Evolutionary conservation across 441 rosid species (phyloP), one percentile per base, ranked within the genome.

Genomic region (Capsella rubella): DNA sequence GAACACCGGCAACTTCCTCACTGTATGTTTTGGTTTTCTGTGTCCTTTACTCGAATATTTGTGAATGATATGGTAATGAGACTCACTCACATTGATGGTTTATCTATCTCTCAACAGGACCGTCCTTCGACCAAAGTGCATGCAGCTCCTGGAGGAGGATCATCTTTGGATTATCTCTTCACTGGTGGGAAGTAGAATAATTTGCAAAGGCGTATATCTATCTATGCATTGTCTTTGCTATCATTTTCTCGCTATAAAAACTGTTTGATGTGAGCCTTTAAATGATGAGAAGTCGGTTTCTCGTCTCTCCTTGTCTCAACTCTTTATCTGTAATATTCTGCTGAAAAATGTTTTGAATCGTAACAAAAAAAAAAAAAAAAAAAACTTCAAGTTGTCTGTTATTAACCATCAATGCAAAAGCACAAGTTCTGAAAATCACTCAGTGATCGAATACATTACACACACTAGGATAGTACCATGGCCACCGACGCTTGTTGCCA

Each of bases 71-170:
- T 21, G 25, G 55, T 59, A 28, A 15, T 43, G 60, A 40, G 16
- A 9, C 45, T 73, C 10, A 9, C 29, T 31, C 6, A 16, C 10
- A 51, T 21, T 65, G 9, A 28, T 18, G 62, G 2, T 9, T 21
- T 13, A 1, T 35, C 7, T 49, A 9, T 67, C 49, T 56, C 12
- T 79, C 78, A 1, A 21, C 90, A 93, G 98, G 98, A 89, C 49
- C 98, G 98, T 16, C 97, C 97, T 39, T 90, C 98, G 27, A 93
- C 97, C 63, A 91, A 93, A 80, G 98, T 93, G 67, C 97, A 93
- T 75, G 79, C 97, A 58, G 97, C 94, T 64, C 97, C 98, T 7
- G 97, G 97, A 49, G 98, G 98, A 45, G 97, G 97, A 81, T 93
- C 97, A 34, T 93, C 97, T 4, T 76, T 93, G 69, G 96, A 74